Evolutionary conservation across 2,329 filamentous ascomycete species (phyloP), one percentile per base, ranked within the genome.

Genomic region (Diplodia seriata): DNA sequence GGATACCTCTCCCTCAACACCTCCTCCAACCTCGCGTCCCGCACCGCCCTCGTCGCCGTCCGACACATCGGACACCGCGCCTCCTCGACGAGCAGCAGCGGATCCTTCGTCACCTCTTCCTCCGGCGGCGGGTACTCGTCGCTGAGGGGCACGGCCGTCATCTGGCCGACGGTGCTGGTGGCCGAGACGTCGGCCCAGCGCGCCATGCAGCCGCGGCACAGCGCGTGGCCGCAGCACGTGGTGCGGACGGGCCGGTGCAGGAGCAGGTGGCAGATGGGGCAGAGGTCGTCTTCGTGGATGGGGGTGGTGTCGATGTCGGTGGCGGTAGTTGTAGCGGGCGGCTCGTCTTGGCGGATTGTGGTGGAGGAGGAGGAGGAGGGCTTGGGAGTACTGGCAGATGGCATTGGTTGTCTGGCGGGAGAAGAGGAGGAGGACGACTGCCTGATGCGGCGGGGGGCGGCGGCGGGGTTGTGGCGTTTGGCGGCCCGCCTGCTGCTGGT

Each of bases 61-160:
- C 81, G 75, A 62, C 81, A 84, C 81, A 83, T 83, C 14, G 82
- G 82, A 70, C 82, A 83, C 33, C 76, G 76, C 1, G 80, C 80
- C 68, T 81, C 77, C 49, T 82, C 72, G 8, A 20, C 14, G 40
- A 7, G 15, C 5, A 47, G 33, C 33, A 36, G 9, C 3, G 33
- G 33, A 12, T 36, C 40, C 18, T 0, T 3, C 2, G 40, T 7
- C 20, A 69, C 73, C 4, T 71, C 72, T 15, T 71, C 68, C 33
- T 75, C 69, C 53, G 69, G 53, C 75, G 68, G 69, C 76, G 70
- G 71, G 71, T 68, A 70, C 71, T 40, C 74, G 70, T 56, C 79
- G 76, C 68, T 80, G 73, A 49, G 82, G 77, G 69, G 78, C 73
- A 79, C 75, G 49, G 81, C 76, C 5, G 76, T 76, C 71, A 82